Conservation (phyloP, 2,329 filamentous ascomycete genomes). For the Exophiala sp. region DNA sequence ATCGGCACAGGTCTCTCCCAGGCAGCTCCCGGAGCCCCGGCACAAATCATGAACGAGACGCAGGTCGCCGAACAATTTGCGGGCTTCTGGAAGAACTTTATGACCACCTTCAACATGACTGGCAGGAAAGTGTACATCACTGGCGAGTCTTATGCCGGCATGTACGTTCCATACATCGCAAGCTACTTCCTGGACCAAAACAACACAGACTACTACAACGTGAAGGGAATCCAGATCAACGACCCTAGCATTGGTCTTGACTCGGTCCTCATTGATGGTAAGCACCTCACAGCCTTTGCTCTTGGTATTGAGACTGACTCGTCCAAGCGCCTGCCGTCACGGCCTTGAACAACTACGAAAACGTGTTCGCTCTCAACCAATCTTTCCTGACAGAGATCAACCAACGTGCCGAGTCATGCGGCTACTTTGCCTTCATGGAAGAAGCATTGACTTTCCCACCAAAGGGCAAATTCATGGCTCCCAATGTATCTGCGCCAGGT, state of each 20-base stretch:
- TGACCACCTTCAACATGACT: slow-evolving; percentile 53
- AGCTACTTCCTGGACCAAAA: slow-evolving; percentile 50
- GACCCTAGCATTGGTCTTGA: slow-evolving; percentile 45
- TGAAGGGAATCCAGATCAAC: slow-evolving; percentile 51
- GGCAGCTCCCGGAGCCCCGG: slow-evolving; percentile 33
- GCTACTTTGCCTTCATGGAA: slow-evolving; percentile 45
- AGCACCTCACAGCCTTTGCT: neutral
- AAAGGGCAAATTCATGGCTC: slow-evolving; percentile 19
- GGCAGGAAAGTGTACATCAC: slow-evolving; percentile 54
- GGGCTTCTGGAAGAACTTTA: slow-evolving; percentile 54
- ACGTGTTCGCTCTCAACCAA: slow-evolving; percentile 24
- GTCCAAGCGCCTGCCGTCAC: slow-evolving; percentile 35
- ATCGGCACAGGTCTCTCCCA: slow-evolving; percentile 60
- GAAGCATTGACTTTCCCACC: slow-evolving; percentile 64
- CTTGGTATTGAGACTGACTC: neutral
- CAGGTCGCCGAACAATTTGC: slow-evolving; percentile 47
- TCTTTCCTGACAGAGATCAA: slow-evolving; percentile 36
- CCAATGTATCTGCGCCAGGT: slow-evolving; percentile 10
- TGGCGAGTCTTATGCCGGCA: slow-evolving; percentile 54
- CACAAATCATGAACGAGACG: slow-evolving; percentile 47
- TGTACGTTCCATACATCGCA: slow-evolving; percentile 42
- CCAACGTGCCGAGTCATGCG: slow-evolving; percentile 41
- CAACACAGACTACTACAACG: slow-evolving; percentile 50
- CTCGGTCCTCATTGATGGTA: slow-evolving; percentile 31
- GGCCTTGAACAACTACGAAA: slow-evolving; percentile 38